These are phyloP conservation scores for Neolentinus lepideus DNA, from an alignment of 1,284 basidiomycete species.

Conservation along the genomic window DNA sequence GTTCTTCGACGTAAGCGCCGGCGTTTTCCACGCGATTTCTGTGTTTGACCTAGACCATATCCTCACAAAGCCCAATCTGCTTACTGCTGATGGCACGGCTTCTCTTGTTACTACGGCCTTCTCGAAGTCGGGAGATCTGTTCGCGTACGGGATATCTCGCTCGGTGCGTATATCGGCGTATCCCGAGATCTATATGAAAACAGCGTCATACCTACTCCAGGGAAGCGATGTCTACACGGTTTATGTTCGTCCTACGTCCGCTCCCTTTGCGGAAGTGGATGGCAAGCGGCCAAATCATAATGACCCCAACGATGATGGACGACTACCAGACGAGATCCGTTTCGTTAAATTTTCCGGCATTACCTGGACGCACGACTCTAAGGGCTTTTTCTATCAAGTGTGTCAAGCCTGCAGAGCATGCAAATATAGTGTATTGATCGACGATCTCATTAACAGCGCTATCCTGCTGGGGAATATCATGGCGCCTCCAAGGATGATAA, in stretches of 20 bases:
- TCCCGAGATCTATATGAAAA: background rate
- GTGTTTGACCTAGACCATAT: background rate
- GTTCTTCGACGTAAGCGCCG: slow-evolving; percentile 62
- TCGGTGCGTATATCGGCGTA: slow-evolving; percentile 37
- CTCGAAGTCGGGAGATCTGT: slow-evolving; percentile 62
- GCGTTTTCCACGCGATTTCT: background rate
- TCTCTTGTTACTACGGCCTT: slow-evolving; percentile 53
- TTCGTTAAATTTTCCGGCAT: slow-evolving; percentile 73
- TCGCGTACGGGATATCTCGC: slow-evolving; percentile 70
- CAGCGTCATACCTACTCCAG: slow-evolving; percentile 23
- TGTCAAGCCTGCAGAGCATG: slow-evolving; percentile 3
- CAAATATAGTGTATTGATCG: slow-evolving; percentile 2
- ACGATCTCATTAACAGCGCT: slow-evolving; percentile 34
- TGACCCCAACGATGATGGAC: slow-evolving; percentile 38
- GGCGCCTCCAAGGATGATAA: slow-evolving; percentile 43
- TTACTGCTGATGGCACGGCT: slow-evolving; percentile 70
- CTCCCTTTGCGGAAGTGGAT: slow-evolving; percentile 38
- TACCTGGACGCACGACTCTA: slow-evolving; percentile 69
- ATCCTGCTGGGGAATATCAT: slow-evolving; percentile 45
- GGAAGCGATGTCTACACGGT: slow-evolving; percentile 73
- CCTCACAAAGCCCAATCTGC: slow-evolving; percentile 53
- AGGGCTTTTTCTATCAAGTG: slow-evolving; percentile 82
- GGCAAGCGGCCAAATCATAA: slow-evolving; percentile 18
- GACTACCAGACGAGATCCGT: slow-evolving; percentile 59
- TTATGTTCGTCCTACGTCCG: slow-evolving; percentile 57